Evolutionary conservation across 2,329 filamentous ascomycete genomes (phyloP).

Genomic region (Mycosphaerella sp.): DNA sequence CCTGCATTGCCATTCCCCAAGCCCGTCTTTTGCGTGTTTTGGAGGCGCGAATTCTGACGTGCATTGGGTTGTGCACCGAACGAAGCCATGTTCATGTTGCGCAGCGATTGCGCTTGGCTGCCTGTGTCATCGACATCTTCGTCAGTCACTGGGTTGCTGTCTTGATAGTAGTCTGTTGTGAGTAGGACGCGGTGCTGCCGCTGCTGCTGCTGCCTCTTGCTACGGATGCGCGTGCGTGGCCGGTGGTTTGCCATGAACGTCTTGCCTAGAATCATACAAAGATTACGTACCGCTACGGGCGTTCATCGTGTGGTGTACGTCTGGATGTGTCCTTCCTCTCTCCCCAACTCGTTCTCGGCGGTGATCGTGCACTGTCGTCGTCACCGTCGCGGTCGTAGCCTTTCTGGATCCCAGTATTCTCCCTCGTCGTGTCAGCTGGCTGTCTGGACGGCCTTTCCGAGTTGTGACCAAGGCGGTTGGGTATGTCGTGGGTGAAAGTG

Average conservation of each 20-base stretch:
- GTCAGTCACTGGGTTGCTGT: conserved; percentile 15
- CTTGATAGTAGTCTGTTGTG: conserved; percentile 1
- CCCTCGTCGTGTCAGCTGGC: too few relatives aligned
- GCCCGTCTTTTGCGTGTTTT: conserved; percentile 30
- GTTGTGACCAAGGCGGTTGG: too few relatives aligned
- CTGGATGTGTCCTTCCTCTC: neutral
- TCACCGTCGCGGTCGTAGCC: too few relatives aligned
- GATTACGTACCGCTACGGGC: conserved; percentile 12
- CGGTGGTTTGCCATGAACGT: conserved; percentile 1
- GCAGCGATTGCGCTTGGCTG: conserved; percentile 32
- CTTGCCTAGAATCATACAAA: neutral
- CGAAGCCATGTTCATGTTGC: conserved; percentile 47
- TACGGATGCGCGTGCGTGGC: conserved; percentile 2
- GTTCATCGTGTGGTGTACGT: conserved; percentile 1
- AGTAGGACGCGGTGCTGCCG: conserved; percentile 2
- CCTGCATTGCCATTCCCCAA: conserved; percentile 43
- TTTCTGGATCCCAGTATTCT: too few relatives aligned
- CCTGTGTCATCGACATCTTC: conserved; percentile 17
- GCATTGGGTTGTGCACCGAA: conserved; percentile 38
- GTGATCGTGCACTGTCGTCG: too few relatives aligned
- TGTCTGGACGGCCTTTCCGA: too few relatives aligned
- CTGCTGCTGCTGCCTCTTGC: conserved; percentile 5
- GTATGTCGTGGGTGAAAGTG: too few relatives aligned
- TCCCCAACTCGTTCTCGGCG: too few relatives aligned
- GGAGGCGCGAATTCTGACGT: conserved; percentile 27